phyloP scores from a whole-genome alignment of 2,329 filamentous ascomycete genomes.

The Hyphodiscus sp. region DNA sequence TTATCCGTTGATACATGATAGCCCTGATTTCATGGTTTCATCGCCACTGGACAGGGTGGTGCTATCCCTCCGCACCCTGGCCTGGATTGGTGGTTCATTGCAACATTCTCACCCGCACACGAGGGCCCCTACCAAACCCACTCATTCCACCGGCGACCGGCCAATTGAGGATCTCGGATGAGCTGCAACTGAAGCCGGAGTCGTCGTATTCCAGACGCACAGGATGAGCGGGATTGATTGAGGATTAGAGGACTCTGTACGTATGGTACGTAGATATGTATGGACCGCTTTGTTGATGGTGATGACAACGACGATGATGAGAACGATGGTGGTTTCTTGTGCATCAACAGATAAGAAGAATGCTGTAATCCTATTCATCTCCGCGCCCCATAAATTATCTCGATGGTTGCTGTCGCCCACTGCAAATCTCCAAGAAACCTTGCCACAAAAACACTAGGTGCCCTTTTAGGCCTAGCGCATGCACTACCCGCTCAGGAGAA shows the following conservation, averaged over 20 bases:
- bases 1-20: conserved; percentile 5
- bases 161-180: background rate
- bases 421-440: background rate
- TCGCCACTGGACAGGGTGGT: conserved; percentile 1
- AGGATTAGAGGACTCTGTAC: too few species aligned
- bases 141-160: background rate
- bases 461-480: background rate
- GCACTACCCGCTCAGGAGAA: background rate
- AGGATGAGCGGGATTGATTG: too few species aligned
- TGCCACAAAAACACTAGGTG: background rate
- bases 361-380: background rate
- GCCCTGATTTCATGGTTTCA: conserved; percentile 10
- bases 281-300: background rate
- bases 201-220: background rate
- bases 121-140: background rate
- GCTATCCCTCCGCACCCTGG: background rate
- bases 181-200: too few species aligned
- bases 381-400: background rate
- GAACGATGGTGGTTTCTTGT: too few species aligned
- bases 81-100: background rate
- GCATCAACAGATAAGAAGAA: too few species aligned
- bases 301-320: too few species aligned
- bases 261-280: too few species aligned
- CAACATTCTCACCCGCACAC: background rate
- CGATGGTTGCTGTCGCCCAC: background rate